Conservation (phyloP, 2,329 filamentous ascomycete species). For the Fusarium burgessii region DNA sequence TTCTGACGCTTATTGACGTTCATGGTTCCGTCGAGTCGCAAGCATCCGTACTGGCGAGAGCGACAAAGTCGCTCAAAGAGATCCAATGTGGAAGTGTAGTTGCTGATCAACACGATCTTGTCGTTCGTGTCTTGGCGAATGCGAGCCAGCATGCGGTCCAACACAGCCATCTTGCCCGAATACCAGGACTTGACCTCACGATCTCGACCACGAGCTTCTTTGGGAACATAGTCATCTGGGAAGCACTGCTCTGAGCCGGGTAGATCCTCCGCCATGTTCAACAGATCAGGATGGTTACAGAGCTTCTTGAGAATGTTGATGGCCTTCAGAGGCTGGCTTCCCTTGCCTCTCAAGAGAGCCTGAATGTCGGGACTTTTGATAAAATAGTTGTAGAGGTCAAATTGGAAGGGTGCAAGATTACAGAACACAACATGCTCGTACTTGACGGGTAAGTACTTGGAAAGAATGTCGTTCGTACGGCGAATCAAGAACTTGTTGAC, state of each 20-base stretch:
- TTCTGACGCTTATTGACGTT: constrained; percentile 97
- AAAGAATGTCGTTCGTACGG: constrained; percentile 96
- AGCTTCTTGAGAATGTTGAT: constrained; percentile 98
- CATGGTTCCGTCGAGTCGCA: constrained; percentile 97
- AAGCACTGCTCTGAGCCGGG: constrained; percentile 86
- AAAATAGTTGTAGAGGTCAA: constrained; percentile 95
- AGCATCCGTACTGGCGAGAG: constrained; percentile 82
- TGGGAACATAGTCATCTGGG: constrained; percentile 89
- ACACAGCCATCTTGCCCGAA: constrained; percentile 96
- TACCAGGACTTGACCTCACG: constrained; percentile 95
- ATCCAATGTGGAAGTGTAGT: constrained; percentile 96
- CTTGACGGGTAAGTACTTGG: constrained; percentile 97
- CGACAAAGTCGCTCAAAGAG: constrained; percentile 93
- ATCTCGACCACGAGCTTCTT: constrained; percentile 87
- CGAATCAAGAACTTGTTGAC: constrained; percentile 99
- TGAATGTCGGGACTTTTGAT: constrained; percentile 96
- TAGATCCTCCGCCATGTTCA: constrained; percentile 84
- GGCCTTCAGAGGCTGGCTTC: constrained; percentile 94
- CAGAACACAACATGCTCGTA: constrained; percentile 99
- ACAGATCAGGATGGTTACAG: constrained; percentile 95
- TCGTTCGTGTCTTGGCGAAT: constrained; percentile 97
- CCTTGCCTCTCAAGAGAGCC: constrained; percentile 89
- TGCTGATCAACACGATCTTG: constrained; percentile 99
- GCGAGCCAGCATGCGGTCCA: constrained; percentile 97
- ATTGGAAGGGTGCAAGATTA: constrained; percentile 91